phyloP scores from a whole-genome alignment of 345 rosid genomes.

The Heritiera fomes region DNA sequence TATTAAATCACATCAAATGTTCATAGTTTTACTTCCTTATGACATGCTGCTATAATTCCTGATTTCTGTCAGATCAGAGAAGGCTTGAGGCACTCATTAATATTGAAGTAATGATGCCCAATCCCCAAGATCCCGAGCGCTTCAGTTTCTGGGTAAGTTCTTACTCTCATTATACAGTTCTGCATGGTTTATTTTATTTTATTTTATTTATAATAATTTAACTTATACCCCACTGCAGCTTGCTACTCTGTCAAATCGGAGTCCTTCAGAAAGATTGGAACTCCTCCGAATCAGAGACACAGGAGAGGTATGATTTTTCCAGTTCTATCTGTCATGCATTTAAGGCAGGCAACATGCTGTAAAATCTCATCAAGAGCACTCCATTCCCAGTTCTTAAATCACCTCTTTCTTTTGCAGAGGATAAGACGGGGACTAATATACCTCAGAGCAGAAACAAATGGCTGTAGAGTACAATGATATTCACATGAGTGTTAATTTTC shows the following conservation, averaged over 20 bases:
- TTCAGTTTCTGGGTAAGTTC: constrained; percentile 92
- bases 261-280: constrained; percentile 84
- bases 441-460: constrained; percentile 68
- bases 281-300: constrained; percentile 81
- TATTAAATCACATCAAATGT: neutral
- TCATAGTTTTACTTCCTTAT: neutral
- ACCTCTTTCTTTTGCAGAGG: constrained; percentile 51
- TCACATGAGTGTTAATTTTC: neutral
- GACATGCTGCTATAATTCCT: constrained; percentile 17
- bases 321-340: neutral
- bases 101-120: constrained; percentile 81
- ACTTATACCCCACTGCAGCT: constrained; percentile 54
- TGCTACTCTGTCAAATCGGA: constrained; percentile 67
- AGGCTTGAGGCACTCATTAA: constrained; percentile 61
- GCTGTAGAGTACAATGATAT: constrained; percentile 58
- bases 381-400: neutral
- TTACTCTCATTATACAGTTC: neutral
- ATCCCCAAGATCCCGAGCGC: constrained; percentile 71
- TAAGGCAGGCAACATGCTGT: neutral
- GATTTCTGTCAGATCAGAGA: constrained; percentile 54
- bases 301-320: constrained; percentile 58
- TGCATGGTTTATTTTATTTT: neutral
- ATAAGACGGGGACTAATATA: constrained; percentile 66
- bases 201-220: no score
- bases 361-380: neutral